Evolutionary conservation across 805 yeast genomes (phyloP).

Genomic region (Saturnispora saitoi): DNA sequence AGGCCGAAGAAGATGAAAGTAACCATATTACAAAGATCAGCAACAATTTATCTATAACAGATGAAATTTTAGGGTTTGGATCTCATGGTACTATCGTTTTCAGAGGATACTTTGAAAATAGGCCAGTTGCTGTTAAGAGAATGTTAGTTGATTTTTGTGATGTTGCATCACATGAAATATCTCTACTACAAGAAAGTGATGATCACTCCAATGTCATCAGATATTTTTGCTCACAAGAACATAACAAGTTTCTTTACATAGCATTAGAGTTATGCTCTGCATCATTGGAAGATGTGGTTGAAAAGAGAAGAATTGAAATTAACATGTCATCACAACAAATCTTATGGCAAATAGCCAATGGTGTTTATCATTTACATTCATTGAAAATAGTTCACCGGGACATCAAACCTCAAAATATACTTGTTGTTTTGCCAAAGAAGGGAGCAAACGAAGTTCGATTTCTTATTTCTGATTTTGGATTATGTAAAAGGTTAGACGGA

Average conservation of each 20-base stretch:
- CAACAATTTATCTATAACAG: constrained; percentile 52
- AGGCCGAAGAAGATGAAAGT: background rate
- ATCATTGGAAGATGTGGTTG: constrained; percentile 78
- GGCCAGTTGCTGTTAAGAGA: constrained; percentile 94
- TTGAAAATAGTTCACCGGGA: constrained; percentile 92
- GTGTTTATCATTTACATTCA: constrained; percentile 79
- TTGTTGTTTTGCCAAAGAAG: constrained; percentile 65
- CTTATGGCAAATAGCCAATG: constrained; percentile 70
- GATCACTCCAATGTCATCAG: constrained; percentile 93
- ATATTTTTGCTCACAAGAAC: constrained; percentile 87
- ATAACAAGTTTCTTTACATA: constrained; percentile 81
- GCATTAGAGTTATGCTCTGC: constrained; percentile 89
- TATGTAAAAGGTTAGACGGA: constrained; percentile 83
- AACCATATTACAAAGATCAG: constrained; percentile 15
- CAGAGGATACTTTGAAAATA: constrained; percentile 78
- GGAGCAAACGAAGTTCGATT: constrained; percentile 39
- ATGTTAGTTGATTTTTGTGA: constrained; percentile 91
- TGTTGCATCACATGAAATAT: constrained; percentile 86
- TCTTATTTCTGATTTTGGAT: constrained; percentile 90
- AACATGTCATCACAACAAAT: constrained; percentile 42
- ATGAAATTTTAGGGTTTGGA: constrained; percentile 83
- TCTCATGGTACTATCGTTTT: constrained; percentile 95
- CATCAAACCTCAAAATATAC: constrained; percentile 86
- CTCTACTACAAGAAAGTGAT: constrained; percentile 83
- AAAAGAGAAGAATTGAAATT: constrained; percentile 35